Conservation (phyloP, 805 yeast genomes). For the Isabelozyma pseudorhagii region DNA sequence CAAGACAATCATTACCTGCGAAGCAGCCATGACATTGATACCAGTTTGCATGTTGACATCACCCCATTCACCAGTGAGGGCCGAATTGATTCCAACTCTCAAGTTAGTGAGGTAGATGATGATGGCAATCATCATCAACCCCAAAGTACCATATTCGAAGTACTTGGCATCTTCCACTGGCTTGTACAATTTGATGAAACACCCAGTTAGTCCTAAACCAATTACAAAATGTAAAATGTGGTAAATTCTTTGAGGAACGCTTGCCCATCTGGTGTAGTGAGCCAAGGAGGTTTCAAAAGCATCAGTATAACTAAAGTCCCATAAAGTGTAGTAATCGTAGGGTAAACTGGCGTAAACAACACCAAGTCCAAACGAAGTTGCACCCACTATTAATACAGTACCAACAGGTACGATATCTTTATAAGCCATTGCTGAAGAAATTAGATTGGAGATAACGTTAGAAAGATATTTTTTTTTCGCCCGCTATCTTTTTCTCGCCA, state of each 20-base stretch:
- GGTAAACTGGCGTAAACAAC: slow-evolving; percentile 74
- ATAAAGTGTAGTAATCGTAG: slow-evolving; percentile 74
- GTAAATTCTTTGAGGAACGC: slow-evolving; percentile 56
- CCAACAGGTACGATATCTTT: slow-evolving; percentile 47
- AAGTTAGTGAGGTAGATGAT: slow-evolving; percentile 85
- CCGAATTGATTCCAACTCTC: slow-evolving; percentile 72
- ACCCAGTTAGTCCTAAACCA: slow-evolving; percentile 66
- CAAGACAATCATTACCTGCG: slow-evolving; percentile 70
- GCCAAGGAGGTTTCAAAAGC: slow-evolving; percentile 58
- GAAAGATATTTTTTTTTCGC: not conserved
- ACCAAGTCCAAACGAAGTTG: slow-evolving; percentile 80
- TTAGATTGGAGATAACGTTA: not conserved
- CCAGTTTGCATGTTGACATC: slow-evolving; percentile 87
- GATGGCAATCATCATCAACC: slow-evolving; percentile 66
- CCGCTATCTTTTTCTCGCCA: not conserved
- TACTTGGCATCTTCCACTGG: slow-evolving; percentile 82
- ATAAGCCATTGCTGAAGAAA: slow-evolving; percentile 20
- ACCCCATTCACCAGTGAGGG: slow-evolving; percentile 81
- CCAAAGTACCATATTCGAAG: slow-evolving; percentile 86
- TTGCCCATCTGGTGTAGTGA: slow-evolving; percentile 76
- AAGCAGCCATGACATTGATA: slow-evolving; percentile 86
- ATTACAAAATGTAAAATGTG: slow-evolving; percentile 62
- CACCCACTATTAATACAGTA: slow-evolving; percentile 38
- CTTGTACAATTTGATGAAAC: slow-evolving; percentile 74
- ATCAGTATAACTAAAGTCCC: slow-evolving; percentile 48